Evolutionary conservation across 768 basidiomycete genomes (phyloP).

Genomic region (Chlorophyllum brunneum): DNA sequence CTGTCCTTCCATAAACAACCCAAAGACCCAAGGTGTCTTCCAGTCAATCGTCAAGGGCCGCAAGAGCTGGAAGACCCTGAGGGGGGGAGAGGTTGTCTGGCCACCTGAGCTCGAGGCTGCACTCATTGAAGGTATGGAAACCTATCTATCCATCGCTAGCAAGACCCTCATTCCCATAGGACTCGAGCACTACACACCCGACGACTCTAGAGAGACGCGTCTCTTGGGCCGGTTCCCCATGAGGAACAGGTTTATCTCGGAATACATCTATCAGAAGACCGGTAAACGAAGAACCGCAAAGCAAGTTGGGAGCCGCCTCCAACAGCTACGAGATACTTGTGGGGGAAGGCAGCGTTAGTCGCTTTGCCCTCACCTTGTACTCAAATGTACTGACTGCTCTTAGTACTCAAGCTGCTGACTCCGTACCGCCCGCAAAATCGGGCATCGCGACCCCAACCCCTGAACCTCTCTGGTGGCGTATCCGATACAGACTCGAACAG

Average conservation of each 20-base stretch:
- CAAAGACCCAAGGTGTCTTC: constrained; percentile 54
- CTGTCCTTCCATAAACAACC: constrained; percentile 21
- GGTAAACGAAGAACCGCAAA: constrained; percentile 71
- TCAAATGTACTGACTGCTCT: constrained; percentile 6
- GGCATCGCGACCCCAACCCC: constrained; percentile 11
- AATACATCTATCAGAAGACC: constrained; percentile 67
- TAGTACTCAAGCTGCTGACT: constrained; percentile 45
- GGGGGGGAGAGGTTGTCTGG: constrained; percentile 76
- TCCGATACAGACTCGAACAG: constrained; percentile 36
- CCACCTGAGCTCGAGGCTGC: constrained; percentile 76
- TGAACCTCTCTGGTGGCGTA: constrained; percentile 15
- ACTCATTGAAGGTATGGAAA: constrained; percentile 60
- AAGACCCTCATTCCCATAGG: constrained; percentile 34
- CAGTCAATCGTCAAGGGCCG: constrained; percentile 63
- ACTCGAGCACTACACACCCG: constrained; percentile 67
- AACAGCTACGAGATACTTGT: constrained; percentile 72
- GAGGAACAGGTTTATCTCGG: constrained; percentile 77
- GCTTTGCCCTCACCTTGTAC: neutral
- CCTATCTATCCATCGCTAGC: neutral
- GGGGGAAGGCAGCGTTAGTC: constrained; percentile 68
- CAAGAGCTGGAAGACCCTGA: constrained; percentile 73
- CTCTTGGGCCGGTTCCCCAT: constrained; percentile 74
- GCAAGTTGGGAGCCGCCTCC: constrained; percentile 77
- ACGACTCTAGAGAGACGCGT: constrained; percentile 68
- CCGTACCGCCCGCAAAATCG: constrained; percentile 29